These are phyloP conservation scores for Daldinia caldariorum DNA, from an alignment of 495 filamentous ascomycete genomes.

Conservation along the genomic window DNA sequence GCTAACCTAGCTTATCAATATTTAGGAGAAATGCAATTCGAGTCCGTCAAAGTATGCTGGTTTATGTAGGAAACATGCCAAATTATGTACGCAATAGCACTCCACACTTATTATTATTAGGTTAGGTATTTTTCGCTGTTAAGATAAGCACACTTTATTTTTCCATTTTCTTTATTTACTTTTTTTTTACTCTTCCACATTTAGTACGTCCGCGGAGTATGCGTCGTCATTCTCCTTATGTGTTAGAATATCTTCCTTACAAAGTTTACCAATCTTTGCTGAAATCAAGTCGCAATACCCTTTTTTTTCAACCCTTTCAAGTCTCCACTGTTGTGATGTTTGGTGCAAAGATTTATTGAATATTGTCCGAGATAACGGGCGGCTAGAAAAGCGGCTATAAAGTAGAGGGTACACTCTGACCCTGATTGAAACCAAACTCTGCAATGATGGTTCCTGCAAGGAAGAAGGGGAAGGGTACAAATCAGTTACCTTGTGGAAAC, in stretches of 20 bases:
- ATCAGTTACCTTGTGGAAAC: slow-evolving; percentile 41
- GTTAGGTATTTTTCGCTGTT: neutral
- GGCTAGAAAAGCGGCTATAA: slow-evolving; percentile 10
- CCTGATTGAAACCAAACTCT: slow-evolving; percentile 36
- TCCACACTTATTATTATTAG: neutral
- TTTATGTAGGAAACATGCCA: neutral
- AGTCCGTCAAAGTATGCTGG: neutral
- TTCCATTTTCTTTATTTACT: no score
- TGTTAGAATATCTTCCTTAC: slow-evolving; percentile 7
- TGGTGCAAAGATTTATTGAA: slow-evolving; percentile 13
- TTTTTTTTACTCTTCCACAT: slow-evolving; percentile 1
- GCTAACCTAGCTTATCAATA: neutral
- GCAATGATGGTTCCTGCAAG: slow-evolving; percentile 42
- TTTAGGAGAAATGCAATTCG: neutral
- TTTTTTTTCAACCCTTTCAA: neutral
- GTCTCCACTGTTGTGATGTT: neutral
- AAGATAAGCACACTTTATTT: slow-evolving; percentile 10
- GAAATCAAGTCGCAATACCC: neutral
- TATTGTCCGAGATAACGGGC: slow-evolving; percentile 10
- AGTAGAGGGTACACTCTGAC: slow-evolving; percentile 19
- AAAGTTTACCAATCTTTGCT: slow-evolving; percentile 4
- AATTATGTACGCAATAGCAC: neutral
- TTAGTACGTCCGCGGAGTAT: slow-evolving; percentile 8
- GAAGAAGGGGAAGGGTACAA: slow-evolving; percentile 42
- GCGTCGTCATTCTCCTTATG: slow-evolving; percentile 26